Evolutionary conservation across 2,329 filamentous ascomycete genomes (phyloP).

Genomic region (Cytospora leucostoma): DNA sequence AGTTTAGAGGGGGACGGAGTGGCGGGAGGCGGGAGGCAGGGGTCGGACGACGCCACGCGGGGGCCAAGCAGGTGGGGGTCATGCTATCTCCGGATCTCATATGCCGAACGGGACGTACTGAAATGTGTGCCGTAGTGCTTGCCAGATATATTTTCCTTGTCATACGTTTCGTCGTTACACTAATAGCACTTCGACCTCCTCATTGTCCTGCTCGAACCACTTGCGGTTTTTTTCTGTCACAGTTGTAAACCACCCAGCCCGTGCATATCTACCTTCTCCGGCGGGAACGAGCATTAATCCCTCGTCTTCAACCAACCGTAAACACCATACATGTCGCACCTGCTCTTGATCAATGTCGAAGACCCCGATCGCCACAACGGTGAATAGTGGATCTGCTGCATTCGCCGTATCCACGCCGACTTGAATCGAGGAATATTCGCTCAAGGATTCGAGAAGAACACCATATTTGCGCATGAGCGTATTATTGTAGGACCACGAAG

Average conservation of each 20-base stretch:
- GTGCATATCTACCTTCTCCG: neutral
- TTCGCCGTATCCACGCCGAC: neutral
- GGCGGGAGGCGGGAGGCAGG: neutral
- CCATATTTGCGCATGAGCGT: neutral
- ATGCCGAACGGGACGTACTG: too few species aligned
- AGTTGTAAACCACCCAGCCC: neutral
- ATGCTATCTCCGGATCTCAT: neutral
- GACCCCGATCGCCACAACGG: neutral
- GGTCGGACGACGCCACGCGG: neutral
- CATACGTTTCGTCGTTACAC: neutral
- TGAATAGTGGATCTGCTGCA: neutral
- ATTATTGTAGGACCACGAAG: neutral
- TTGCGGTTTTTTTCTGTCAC: neutral
- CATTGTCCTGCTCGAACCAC: neutral
- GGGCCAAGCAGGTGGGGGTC: neutral
- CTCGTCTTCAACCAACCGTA: neutral
- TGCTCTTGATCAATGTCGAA: neutral
- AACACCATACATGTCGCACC: neutral
- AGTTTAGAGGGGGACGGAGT: neutral
- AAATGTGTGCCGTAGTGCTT: too few species aligned
- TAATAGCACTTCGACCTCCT: neutral
- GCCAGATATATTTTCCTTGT: too few species aligned
- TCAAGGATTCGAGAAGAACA: neutral
- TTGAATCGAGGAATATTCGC: neutral
- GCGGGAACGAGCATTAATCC: neutral